Conservation (phyloP, 805 yeast species). For the Wickerhamomyces tratensis region DNA sequence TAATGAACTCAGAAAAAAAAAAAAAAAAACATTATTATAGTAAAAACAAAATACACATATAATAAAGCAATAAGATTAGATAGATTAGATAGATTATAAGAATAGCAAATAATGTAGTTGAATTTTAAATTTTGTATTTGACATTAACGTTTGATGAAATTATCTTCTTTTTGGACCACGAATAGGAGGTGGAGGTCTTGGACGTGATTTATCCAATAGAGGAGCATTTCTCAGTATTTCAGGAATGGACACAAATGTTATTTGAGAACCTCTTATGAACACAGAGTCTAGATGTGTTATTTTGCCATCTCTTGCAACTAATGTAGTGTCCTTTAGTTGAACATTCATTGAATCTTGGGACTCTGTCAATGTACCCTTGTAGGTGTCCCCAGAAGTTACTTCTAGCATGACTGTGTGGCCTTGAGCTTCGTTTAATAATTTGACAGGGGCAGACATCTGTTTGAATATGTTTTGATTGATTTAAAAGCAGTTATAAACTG, state of each 20-base stretch:
- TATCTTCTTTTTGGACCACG: conserved; percentile 43
- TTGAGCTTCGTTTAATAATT: conserved; percentile 79
- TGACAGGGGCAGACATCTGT: conserved; percentile 50
- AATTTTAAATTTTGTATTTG: no score
- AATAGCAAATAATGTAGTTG: no score
- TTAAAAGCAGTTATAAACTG: no score
- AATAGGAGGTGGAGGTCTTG: conserved; percentile 64
- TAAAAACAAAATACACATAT: no score
- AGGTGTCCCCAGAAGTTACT: conserved; percentile 74
- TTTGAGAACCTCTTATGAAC: conserved; percentile 85
- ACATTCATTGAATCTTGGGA: conserved; percentile 92
- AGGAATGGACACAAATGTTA: conserved; percentile 78
- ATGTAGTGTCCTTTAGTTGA: conserved; percentile 70
- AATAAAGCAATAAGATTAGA: no score
- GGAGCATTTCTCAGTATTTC: conserved; percentile 87
- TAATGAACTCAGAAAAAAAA: no score
- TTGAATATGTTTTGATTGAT: no score
- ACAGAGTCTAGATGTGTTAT: conserved; percentile 75
- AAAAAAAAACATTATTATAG: no score
- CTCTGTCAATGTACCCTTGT: conserved; percentile 78
- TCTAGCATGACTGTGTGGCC: conserved; percentile 85
- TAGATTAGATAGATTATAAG: no score
- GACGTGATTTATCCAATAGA: conserved; percentile 53
- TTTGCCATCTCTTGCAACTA: conserved; percentile 68
- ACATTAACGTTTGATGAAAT: not conserved